These are phyloP conservation scores for Aspergillus nanangensis DNA, from an alignment of 495 filamentous ascomycete species.

Conservation along the genomic window DNA sequence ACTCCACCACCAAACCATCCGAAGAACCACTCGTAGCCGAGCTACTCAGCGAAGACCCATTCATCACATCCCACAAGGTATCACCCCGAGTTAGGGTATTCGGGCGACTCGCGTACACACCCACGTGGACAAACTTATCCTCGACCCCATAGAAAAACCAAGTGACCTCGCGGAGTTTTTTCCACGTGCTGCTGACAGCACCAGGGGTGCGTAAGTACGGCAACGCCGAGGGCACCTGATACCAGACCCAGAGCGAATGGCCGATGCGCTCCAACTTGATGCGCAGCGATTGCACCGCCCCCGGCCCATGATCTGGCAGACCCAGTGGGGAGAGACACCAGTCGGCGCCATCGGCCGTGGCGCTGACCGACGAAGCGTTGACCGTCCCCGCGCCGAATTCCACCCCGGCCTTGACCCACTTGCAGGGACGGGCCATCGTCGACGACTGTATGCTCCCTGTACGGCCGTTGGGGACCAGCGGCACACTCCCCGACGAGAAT, in stretches of 20 bases:
- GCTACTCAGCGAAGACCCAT: conserved; percentile 28
- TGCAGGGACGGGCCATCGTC: conserved; percentile 27
- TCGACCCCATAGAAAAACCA: conserved; percentile 60
- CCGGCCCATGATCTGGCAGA: conserved; percentile 15
- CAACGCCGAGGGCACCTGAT: conserved; percentile 38
- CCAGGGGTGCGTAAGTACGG: conserved; percentile 34
- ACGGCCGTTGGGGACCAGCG: conserved; percentile 5
- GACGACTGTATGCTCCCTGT: conserved; percentile 8
- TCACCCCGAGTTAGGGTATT: conserved; percentile 28
- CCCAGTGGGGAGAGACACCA: conserved; percentile 49
- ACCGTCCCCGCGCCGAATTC: conserved; percentile 49
- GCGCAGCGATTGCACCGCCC: conserved; percentile 38
- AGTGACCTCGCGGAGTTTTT: conserved; percentile 54
- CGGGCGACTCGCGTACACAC: conserved; percentile 53
- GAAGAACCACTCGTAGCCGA: conserved; percentile 20
- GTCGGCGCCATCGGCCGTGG: conserved; percentile 53
- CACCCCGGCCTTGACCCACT: conserved; percentile 59
- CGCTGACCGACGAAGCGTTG: conserved; percentile 52
- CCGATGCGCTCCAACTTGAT: conserved; percentile 58
- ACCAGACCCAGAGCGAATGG: conserved; percentile 55
- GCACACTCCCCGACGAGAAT: conserved; percentile 19
- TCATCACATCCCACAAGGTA: conserved; percentile 42
- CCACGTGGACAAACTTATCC: conserved; percentile 54
- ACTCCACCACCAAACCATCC: conserved; percentile 49
- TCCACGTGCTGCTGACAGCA: conserved; percentile 45